These are phyloP conservation scores for Excoecaria agallocha DNA, from an alignment of 345 rosid species.

Conservation along the genomic window DNA sequence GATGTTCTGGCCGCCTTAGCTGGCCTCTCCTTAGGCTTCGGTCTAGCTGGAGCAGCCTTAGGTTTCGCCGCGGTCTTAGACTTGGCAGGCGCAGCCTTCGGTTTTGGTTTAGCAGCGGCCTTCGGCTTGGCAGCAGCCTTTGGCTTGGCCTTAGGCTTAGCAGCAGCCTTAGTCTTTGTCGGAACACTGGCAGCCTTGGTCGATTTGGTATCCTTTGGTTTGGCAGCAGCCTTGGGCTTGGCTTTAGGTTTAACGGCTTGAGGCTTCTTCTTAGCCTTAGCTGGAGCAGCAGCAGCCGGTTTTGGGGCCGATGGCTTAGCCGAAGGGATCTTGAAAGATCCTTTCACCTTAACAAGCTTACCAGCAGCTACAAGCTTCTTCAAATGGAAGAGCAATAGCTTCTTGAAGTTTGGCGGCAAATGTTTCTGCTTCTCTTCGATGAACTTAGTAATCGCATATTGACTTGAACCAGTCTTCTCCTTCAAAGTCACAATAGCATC, in stretches of 20 bases:
- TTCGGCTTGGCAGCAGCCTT: constrained; percentile 53
- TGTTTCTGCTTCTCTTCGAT: constrained; percentile 74
- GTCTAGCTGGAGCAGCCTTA: constrained; percentile 19
- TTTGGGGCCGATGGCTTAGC: constrained; percentile 25
- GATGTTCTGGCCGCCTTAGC: constrained; percentile 66
- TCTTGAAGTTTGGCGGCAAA: constrained; percentile 58
- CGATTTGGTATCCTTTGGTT: constrained; percentile 18
- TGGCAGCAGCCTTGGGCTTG: constrained; percentile 35
- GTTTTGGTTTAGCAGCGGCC: constrained; percentile 31
- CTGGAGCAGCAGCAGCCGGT: constrained; percentile 23
- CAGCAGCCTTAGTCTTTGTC: constrained; percentile 26
- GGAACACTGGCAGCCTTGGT: constrained; percentile 23
- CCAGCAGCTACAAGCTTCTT: constrained; percentile 66
- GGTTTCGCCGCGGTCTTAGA: constrained; percentile 23
- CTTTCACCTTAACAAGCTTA: constrained; percentile 68
- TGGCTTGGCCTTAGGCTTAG: constrained; percentile 36
- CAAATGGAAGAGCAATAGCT: constrained; percentile 57
- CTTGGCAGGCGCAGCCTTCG: constrained; percentile 35
- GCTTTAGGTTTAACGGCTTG: constrained; percentile 34
- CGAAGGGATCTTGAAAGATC: constrained; percentile 65
- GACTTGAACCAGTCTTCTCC: constrained; percentile 88
- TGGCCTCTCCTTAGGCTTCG: constrained; percentile 49
- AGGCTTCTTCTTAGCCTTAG: constrained; percentile 33
- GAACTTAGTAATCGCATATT: constrained; percentile 76
- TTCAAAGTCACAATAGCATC: constrained; percentile 66